Evolutionary conservation across 176 grass and related monocot genomes (phyloP), one percentile per base, ranked within the genome.

Genomic region (Microstegium vimineum): DNA sequence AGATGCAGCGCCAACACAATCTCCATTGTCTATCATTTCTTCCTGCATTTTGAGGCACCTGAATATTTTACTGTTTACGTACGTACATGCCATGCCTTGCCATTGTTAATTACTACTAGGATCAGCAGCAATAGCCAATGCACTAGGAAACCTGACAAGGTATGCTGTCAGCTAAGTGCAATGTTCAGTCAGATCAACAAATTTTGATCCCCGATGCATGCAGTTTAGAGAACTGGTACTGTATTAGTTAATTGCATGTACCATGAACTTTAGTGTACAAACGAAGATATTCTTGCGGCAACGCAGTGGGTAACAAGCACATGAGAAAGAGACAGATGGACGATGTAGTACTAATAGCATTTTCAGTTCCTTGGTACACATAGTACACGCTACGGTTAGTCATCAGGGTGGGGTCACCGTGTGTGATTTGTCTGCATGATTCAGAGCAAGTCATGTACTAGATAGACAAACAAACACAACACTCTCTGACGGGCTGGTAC

Each of bases 281-380:
- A 87, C 74, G 49, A 51, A 92, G 76, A 96, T 93, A 79, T 70
- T 84, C 83, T 82, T 67, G 54, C 83, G 81, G 66, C 43, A 80
- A 77, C 40, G 36, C 38, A 86, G 65, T 13, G 32, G 85, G 62
- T 68, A 84, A 54, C 46, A 84, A 77, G 73, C 67, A 85, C 74
- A 62, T 60, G 33, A 81, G 52, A 43, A 82, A 76, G 69, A 15
- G 46, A 90, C 76, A 89, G 28, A 81, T 26, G 61, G 32, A 47
- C 52, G 75, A 81, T 45, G 70, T 57, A 36, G 8, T 17, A 28
- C 1, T 45, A 32, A 1, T 45, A 16, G 25, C 18, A 68, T 60
- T 38, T 33, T 22, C 69, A 75, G 61, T 84, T 80, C 8, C 25
- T 71, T 70, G 46, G 46, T 80, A 17, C 69, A 75, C 17, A 56